Percentiles rank a stretch among this genome's conserved stretches.
These are phyloP conservation scores for Tephrocybe rancida DNA, from an alignment of 768 basidiomycete species.

Conservation along the genomic window DNA sequence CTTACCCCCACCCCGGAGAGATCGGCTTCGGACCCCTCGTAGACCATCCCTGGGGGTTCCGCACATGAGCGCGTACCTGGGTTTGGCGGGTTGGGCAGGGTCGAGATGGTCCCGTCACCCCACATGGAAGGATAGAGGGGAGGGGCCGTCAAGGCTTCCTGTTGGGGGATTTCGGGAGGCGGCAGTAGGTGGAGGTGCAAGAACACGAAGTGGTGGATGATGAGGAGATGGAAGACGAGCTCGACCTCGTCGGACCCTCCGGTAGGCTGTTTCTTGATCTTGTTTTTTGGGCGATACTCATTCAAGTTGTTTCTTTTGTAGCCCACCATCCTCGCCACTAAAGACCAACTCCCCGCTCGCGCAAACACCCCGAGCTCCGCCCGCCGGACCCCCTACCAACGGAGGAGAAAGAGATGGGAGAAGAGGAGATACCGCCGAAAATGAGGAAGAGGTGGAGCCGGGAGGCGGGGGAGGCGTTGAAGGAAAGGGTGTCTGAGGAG, in stretches of 20 bases:
- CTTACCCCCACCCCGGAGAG: too few species aligned
- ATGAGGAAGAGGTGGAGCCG: conserved; percentile 59
- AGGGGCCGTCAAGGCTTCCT: conserved; percentile 1
- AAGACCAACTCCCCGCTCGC: too few species aligned
- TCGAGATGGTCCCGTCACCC: conserved; percentile 51
- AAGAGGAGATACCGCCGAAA: conserved; percentile 59
- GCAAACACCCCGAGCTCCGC: too few species aligned
- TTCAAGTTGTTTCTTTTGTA: too few species aligned
- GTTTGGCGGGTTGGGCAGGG: conserved; percentile 64
- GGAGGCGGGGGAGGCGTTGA: conserved; percentile 26
- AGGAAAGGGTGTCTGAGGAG: too few species aligned
- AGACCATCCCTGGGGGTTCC: conserved; percentile 61
- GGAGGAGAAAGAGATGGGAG: conserved; percentile 16
- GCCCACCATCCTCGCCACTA: too few species aligned
- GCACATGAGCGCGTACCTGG: conserved; percentile 57
- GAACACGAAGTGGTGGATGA: conserved; percentile 5
- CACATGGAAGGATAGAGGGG: conserved; percentile 19
- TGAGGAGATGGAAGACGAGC: conserved; percentile 11
- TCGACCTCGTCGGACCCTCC: not conserved
- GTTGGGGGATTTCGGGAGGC: conserved; percentile 6
- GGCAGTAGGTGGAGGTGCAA: conserved; percentile 16
- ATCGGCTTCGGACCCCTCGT: conserved; percentile 67
- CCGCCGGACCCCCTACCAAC: conserved; percentile 6
- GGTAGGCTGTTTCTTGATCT: too few species aligned
- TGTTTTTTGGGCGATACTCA: too few species aligned